Evolutionary conservation across 257 asterid species (phyloP).

Genomic region (Gentiana dahurica): DNA sequence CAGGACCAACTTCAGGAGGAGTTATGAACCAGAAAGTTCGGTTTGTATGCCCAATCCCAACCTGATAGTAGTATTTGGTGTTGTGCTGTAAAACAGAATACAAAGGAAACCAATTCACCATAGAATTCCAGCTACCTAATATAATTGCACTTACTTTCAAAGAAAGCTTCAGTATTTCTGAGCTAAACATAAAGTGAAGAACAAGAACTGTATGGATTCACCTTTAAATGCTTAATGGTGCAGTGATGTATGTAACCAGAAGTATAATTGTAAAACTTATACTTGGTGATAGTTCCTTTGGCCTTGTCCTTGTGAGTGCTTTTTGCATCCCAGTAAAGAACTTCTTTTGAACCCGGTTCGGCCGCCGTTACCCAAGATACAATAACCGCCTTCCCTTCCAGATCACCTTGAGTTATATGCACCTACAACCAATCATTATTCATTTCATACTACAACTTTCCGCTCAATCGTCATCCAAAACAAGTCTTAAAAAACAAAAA

Average conservation of each 20-base stretch:
- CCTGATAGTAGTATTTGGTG: slow-evolving; percentile 69
- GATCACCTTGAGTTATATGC: slow-evolving; percentile 92
- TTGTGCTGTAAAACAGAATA: slow-evolving; percentile 32
- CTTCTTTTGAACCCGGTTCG: slow-evolving; percentile 49
- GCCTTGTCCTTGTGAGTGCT: slow-evolving; percentile 24
- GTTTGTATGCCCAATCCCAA: slow-evolving; percentile 41
- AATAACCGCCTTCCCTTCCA: slow-evolving; percentile 66
- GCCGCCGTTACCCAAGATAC: slow-evolving; percentile 89
- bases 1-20: slow-evolving; percentile 76
- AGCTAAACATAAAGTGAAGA: background rate
- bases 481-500: background rate
- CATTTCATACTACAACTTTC: background rate
- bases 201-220: slow-evolving; percentile 3
- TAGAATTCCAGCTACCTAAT: background rate
- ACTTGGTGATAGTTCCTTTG: slow-evolving; percentile 32
- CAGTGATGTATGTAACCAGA: slow-evolving; percentile 83
- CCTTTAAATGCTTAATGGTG: slow-evolving; percentile 45
- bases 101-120: background rate
- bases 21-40: slow-evolving; percentile 75
- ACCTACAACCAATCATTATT: slow-evolving; percentile 28
- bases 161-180: too few species aligned
- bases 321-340: slow-evolving; percentile 52
- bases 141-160: too few species aligned
- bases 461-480: slow-evolving; percentile 4
- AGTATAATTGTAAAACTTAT: slow-evolving; percentile 55